Evolutionary conservation across 257 asterid genomes (phyloP), one percentile per base, ranked within the genome.

Genomic region (Penstemon eatonii): DNA sequence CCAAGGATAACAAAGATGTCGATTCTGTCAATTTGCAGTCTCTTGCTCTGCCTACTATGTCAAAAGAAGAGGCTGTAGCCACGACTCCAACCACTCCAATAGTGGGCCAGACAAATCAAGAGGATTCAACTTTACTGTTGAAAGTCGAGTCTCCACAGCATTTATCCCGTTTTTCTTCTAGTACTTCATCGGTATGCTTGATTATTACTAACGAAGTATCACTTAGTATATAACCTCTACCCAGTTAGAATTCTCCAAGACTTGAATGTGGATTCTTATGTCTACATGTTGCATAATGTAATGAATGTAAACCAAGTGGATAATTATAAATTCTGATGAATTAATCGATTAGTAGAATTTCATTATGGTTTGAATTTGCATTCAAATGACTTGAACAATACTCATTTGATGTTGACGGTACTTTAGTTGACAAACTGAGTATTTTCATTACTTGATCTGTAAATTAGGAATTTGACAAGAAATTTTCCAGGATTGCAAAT

Each of bases 111-210:
- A 76, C 73, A 68, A 75, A 67, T 45, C 82, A 43, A 61, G 80
- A 79, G 63, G 73, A 65, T 70, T 82, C 86, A 39, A 73, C 72
- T 51, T 72, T 63, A 78, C 6, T 18, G 75, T 69, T 64, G 60
- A 76, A 66, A 42, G 67, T 55, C 60, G 68, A 72, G 58, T 69
- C 57, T 39, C 78, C 65, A 6, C 71, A 67, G 70, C 71, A 75
- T 75, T 55, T 78, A 67, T 74, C 76, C 56, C 44, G 69, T 66
- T 71, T 85, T 12, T 66, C 82, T 38, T 79, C 89, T 52, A 75
- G 70, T 70, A 69, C 72, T 77, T 76, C 85, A 60, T 76, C 59
- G 88, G 96, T 85, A 89, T 42, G 88, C 74, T 65, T 70, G 52
- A 47, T 68, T 72, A 68, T 55, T 69, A 45, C 65, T 63, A 54